Evolutionary conservation across 805 yeast genomes (phyloP).

Genomic region (Suhomyces xylopsoci): DNA sequence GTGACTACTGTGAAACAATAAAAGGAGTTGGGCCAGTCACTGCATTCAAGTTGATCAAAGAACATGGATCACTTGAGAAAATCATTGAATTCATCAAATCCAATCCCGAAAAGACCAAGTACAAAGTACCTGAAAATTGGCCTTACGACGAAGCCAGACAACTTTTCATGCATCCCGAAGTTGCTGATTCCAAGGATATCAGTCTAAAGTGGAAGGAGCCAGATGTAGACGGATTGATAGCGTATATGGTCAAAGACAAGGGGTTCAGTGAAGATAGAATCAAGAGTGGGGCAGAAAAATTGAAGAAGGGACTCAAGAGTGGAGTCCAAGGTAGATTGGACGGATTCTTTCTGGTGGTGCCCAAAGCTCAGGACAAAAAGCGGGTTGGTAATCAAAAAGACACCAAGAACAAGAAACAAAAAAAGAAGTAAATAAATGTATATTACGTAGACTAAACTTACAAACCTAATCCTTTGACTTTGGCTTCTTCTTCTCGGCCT

Average conservation of each 20-base stretch:
- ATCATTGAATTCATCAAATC: slow-evolving; percentile 63
- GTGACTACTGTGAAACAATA: slow-evolving; percentile 96
- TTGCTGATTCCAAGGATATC: slow-evolving; percentile 56
- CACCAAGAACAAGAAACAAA: slow-evolving; percentile 28
- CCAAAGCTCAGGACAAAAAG: slow-evolving; percentile 36
- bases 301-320: slow-evolving; percentile 76
- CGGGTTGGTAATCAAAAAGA: slow-evolving; percentile 27
- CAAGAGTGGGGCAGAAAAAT: slow-evolving; percentile 78
- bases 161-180: slow-evolving; percentile 81
- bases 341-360: slow-evolving; percentile 77
- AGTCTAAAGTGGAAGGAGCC: slow-evolving; percentile 87
- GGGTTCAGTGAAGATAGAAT: slow-evolving; percentile 94
- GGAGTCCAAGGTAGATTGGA: slow-evolving; percentile 91
- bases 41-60: slow-evolving; percentile 82
- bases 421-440: slow-evolving; percentile 9
- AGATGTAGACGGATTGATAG: slow-evolving; percentile 75
- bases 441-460: neutral
- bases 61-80: slow-evolving; percentile 77
- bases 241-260: slow-evolving; percentile 80
- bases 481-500: slow-evolving; percentile 69
- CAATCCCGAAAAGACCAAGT: slow-evolving; percentile 56
- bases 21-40: slow-evolving; percentile 96
- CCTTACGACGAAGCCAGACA: slow-evolving; percentile 86
- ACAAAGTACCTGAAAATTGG: slow-evolving; percentile 91
- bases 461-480: slow-evolving; percentile 14